Evolutionary conservation across 352 stramenopile genomes (phyloP).

Genomic region (Globisporangium nunn): DNA sequence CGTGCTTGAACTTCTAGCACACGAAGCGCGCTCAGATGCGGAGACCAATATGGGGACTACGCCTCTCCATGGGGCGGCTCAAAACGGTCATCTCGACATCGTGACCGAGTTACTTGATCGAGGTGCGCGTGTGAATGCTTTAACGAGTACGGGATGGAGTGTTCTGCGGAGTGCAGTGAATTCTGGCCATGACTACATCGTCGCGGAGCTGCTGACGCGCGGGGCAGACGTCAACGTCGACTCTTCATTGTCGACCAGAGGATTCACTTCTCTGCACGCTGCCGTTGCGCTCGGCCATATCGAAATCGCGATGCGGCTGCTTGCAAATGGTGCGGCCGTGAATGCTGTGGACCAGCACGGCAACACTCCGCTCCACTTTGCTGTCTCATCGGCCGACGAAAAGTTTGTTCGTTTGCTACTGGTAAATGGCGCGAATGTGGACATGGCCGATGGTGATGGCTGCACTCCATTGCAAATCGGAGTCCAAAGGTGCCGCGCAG

Average conservation of each 20-base stretch:
- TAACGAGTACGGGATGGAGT: not conserved
- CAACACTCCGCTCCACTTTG: not conserved
- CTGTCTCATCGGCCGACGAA: not conserved
- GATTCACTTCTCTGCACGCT: not conserved
- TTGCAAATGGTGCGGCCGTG: not conserved
- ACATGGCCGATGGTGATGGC: not conserved
- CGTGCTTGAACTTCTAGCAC: not conserved
- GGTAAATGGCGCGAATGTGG: not conserved
- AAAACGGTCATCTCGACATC: not conserved
- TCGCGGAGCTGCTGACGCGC: not conserved
- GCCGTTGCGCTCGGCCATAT: not conserved
- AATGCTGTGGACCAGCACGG: not conserved
- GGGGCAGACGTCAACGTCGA: not conserved
- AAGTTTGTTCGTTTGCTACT: not conserved
- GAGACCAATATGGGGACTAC: not conserved
- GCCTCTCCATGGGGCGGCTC: not conserved
- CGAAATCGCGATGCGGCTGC: not conserved
- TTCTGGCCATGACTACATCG: not conserved
- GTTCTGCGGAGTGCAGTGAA: not conserved
- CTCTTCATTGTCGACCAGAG: not conserved
- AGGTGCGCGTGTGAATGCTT: not conserved
- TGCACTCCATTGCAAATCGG: not conserved
- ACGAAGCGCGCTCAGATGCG: not conserved
- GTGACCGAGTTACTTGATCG: not conserved
- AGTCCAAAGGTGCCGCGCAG: not conserved